phyloP scores from a whole-genome alignment of 225 moss, liverwort and hornwort species.

The Marchantia polymorpha region DNA sequence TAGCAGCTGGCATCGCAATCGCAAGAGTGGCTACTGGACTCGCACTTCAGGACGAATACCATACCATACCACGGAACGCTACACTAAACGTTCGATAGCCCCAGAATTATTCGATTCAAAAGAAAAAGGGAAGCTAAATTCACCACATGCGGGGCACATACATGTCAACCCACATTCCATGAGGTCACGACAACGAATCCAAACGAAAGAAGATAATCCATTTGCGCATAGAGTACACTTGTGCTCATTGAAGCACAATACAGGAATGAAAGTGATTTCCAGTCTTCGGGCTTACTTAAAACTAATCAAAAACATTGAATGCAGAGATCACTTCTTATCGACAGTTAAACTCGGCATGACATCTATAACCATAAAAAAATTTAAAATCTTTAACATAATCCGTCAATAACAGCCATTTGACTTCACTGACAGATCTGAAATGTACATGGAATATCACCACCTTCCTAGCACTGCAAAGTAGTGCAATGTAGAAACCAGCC shows the following conservation, averaged over 20 bases:
- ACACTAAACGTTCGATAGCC: no score
- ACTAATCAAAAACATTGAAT: conserved; percentile 41
- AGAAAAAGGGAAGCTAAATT: no score
- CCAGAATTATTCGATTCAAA: no score
- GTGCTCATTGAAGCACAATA: conserved; percentile 33
- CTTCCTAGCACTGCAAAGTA: conserved; percentile 42
- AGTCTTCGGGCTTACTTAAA: conserved; percentile 28
- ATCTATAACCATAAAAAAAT: conserved; percentile 38
- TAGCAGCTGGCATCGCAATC: no score
- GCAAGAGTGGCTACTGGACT: no score
- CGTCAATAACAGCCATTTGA: conserved; percentile 44
- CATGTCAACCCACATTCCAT: neutral
- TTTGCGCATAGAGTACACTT: conserved; percentile 43
- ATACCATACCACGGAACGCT: no score
- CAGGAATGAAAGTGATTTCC: conserved; percentile 29
- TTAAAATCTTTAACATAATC: conserved; percentile 50
- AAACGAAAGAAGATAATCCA: conserved; percentile 27
- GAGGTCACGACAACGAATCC: conserved; percentile 9
- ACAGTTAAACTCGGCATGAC: conserved; percentile 36
- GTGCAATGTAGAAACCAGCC: conserved; percentile 43
- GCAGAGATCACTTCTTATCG: conserved; percentile 36
- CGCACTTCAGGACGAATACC: no score
- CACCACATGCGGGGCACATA: no score
- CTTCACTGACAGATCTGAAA: conserved; percentile 46
- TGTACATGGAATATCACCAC: conserved; percentile 53